Evolutionary conservation across 139 green algal genomes (phyloP).

Genomic region (Pseudopediastrum boryanum): DNA sequence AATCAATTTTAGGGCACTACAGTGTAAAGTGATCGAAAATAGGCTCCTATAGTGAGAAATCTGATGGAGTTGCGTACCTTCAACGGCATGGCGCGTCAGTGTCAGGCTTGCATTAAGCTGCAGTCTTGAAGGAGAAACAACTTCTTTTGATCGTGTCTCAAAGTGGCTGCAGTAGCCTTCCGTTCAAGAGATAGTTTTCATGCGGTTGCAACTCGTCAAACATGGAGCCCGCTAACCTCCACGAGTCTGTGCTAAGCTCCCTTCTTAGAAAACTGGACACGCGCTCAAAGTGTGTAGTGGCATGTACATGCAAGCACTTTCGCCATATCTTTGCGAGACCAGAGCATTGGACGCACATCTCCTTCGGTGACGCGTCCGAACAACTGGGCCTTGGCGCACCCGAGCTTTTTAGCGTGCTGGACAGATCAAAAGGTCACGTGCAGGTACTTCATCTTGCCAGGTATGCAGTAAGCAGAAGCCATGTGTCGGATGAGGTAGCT

Average conservation of each 20-base stretch:
- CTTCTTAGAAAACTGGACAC: neutral
- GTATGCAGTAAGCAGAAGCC: neutral
- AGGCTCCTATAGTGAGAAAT: too few relatives aligned
- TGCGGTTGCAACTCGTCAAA: too few relatives aligned
- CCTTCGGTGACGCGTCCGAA: neutral
- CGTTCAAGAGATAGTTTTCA: too few relatives aligned
- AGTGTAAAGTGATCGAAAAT: too few relatives aligned
- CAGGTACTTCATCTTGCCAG: constrained; percentile 23
- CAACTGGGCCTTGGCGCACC: neutral
- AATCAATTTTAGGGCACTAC: too few relatives aligned
- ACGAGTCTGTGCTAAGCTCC: constrained; percentile 8
- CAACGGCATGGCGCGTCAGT: too few relatives aligned
- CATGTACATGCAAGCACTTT: constrained; percentile 14
- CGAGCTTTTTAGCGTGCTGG: constrained; percentile 8
- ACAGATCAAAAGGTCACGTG: constrained; percentile 3
- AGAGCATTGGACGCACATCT: constrained; percentile 10
- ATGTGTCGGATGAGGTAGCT: neutral
- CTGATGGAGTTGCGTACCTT: too few relatives aligned
- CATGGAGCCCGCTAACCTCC: too few relatives aligned
- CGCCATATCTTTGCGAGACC: neutral
- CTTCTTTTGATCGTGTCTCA: too few relatives aligned
- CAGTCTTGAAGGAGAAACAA: too few relatives aligned
- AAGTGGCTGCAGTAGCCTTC: too few relatives aligned
- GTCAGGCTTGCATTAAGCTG: too few relatives aligned
- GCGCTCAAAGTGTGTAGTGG: constrained; percentile 9